Evolutionary conservation across 2,329 filamentous ascomycete genomes (phyloP).

Genomic region (Hypoxylon sp.): DNA sequence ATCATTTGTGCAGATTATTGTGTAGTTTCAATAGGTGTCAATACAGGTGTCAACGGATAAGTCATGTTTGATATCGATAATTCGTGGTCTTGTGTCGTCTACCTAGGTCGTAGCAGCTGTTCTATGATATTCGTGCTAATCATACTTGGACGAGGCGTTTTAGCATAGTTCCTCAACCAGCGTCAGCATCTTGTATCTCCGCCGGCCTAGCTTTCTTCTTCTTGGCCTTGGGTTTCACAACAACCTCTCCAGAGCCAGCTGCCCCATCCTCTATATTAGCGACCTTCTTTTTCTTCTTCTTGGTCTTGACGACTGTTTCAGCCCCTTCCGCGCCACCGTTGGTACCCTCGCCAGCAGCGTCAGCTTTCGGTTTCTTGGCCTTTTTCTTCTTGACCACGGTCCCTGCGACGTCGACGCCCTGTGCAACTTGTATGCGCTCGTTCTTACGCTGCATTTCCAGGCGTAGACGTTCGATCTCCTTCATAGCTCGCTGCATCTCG

Average conservation of each 20-base stretch:
- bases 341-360: constrained; percentile 30
- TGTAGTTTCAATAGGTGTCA: no score
- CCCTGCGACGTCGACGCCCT: constrained; percentile 72
- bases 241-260: constrained; percentile 33
- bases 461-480: constrained; percentile 84
- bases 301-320: constrained; percentile 51
- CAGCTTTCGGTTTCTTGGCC: constrained; percentile 60
- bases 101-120: no score
- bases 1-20: no score
- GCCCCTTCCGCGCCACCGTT: constrained; percentile 22
- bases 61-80: no score
- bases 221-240: constrained; percentile 56
- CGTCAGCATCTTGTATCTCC: constrained; percentile 39
- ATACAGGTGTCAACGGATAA: no score
- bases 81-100: no score
- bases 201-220: constrained; percentile 61
- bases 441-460: constrained; percentile 89
- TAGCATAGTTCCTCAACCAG: constrained; percentile 5
- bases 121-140: no score
- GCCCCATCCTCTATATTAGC: constrained; percentile 37
- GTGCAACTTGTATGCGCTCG: constrained; percentile 75
- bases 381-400: constrained; percentile 73
- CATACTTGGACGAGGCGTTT: no score
- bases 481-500: constrained; percentile 88
- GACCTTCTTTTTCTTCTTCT: constrained; percentile 63